These are phyloP conservation scores for Diutina neorugosa DNA, from an alignment of 1,139 yeast genomes.

Conservation along the genomic window DNA sequence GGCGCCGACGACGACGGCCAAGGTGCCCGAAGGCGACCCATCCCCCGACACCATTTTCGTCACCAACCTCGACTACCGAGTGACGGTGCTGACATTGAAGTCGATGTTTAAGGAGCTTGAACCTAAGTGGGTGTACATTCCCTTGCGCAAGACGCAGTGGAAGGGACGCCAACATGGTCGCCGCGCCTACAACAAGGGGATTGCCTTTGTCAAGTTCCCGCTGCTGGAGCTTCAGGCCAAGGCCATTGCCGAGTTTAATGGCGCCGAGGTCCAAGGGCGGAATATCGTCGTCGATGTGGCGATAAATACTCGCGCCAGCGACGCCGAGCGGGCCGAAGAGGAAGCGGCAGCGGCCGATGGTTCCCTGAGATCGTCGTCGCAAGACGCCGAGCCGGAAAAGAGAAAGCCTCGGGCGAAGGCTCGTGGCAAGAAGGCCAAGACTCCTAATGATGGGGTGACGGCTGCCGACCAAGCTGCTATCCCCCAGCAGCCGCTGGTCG, in stretches of 20 bases:
- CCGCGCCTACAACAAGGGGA: slow-evolving; percentile 44
- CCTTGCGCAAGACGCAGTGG: slow-evolving; percentile 35
- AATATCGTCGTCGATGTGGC: slow-evolving; percentile 45
- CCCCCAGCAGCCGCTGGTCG: background rate
- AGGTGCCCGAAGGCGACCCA: slow-evolving; percentile 39
- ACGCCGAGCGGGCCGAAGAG: slow-evolving; percentile 11
- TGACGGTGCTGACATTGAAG: slow-evolving; percentile 30
- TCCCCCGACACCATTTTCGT: slow-evolving; percentile 46
- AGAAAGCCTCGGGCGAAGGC: background rate
- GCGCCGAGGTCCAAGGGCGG: slow-evolving; percentile 41
- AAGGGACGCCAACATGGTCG: slow-evolving; percentile 22
- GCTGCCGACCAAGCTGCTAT: no score
- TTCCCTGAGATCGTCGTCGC: background rate
- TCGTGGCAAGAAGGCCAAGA: background rate
- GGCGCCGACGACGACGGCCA: slow-evolving; percentile 7
- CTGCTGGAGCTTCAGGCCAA: slow-evolving; percentile 33
- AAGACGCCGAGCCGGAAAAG: background rate
- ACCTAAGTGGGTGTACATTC: slow-evolving; percentile 48
- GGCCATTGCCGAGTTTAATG: slow-evolving; percentile 42
- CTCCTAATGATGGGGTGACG: background rate
- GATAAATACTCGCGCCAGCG: slow-evolving; percentile 27
- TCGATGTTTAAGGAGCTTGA: slow-evolving; percentile 33
- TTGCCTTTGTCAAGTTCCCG: slow-evolving; percentile 47
- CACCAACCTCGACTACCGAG: slow-evolving; percentile 43
- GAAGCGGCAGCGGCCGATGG: slow-evolving; percentile 2